phyloP scores from a whole-genome alignment of 2,329 filamentous ascomycete species.

The Triangularia verruculosa region DNA sequence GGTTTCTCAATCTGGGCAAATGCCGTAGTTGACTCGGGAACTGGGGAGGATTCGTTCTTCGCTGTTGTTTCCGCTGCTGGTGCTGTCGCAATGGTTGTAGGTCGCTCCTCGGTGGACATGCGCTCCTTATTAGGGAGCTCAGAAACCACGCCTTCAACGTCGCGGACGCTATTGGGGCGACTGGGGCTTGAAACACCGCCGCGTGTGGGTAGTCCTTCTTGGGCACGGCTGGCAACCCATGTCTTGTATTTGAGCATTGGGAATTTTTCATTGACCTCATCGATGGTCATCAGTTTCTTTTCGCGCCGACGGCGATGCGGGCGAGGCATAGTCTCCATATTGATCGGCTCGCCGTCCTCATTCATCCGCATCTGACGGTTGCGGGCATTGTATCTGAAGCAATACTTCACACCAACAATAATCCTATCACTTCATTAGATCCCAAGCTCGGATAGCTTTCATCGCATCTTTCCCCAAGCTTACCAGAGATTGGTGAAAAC shows the following conservation, averaged over 20 bases:
- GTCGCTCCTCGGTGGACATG: constrained; percentile 42
- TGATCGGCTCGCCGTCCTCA: constrained; percentile 85
- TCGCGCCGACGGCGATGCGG: constrained; percentile 84
- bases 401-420: constrained; percentile 98
- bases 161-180: constrained; percentile 68
- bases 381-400: constrained; percentile 95
- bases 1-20: constrained; percentile 32
- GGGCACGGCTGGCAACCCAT: constrained; percentile 81
- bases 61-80: not conserved
- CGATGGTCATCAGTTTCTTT: constrained; percentile 99
- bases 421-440: constrained; percentile 64
- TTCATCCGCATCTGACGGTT: constrained; percentile 75
- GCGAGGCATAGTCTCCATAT: constrained; percentile 77
- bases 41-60: not conserved
- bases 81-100: constrained; percentile 30
- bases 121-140: constrained; percentile 45
- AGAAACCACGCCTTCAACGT: constrained; percentile 57
- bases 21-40: constrained; percentile 8
- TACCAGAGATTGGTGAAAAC: constrained; percentile 99
- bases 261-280: constrained; percentile 97
- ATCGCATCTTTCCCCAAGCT: constrained; percentile 35
- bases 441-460: not conserved
- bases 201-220: constrained; percentile 76
- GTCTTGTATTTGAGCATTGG: constrained; percentile 94
- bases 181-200: constrained; percentile 79